These are phyloP conservation scores for Aspergillus melleus DNA, from an alignment of 2,329 filamentous ascomycete genomes.

Conservation along the genomic window DNA sequence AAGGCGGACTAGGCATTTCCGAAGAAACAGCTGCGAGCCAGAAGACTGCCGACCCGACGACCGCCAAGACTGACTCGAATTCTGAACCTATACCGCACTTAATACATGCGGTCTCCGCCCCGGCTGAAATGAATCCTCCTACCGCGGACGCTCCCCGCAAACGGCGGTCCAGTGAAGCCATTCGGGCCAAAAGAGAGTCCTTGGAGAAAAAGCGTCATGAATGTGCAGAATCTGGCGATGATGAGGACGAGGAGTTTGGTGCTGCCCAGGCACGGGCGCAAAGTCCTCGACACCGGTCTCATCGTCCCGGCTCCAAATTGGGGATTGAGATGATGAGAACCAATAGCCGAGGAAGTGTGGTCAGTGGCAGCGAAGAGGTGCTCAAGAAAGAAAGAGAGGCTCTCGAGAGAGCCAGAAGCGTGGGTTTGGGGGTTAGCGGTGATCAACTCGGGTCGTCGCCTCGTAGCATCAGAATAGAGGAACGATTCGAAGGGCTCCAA, in stretches of 20 bases:
- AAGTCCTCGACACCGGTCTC: constrained; percentile 53
- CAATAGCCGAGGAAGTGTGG: constrained; percentile 84
- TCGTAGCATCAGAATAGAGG: constrained; percentile 28
- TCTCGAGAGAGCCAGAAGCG: constrained; percentile 28
- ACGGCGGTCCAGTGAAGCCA: constrained; percentile 70
- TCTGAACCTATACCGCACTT: constrained; percentile 53
- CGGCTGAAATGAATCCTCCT: constrained; percentile 58
- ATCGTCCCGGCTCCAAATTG: constrained; percentile 78
- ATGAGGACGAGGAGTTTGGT: constrained; percentile 90
- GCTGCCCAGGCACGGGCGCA: constrained; percentile 51
- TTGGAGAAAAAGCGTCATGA: constrained; percentile 72
- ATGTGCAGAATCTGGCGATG: constrained; percentile 83
- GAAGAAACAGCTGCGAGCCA: constrained; percentile 49
- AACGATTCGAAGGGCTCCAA: constrained; percentile 33
- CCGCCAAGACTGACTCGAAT: constrained; percentile 8
- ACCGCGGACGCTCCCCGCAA: constrained; percentile 55
- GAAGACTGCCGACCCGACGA: constrained; percentile 23
- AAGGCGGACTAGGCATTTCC: constrained; percentile 75
- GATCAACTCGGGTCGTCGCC: constrained; percentile 23
- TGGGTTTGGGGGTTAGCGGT: constrained; percentile 20
- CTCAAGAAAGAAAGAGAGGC: constrained; percentile 36
- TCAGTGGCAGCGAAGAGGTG: constrained; percentile 46
- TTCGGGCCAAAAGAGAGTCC: constrained; percentile 72
- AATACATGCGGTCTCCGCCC: constrained; percentile 64
- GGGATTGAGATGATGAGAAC: constrained; percentile 98